These are phyloP conservation scores for Aphelidium insulamus DNA, from an alignment of 371 early-diverging fungal genomes.

Conservation along the genomic window DNA sequence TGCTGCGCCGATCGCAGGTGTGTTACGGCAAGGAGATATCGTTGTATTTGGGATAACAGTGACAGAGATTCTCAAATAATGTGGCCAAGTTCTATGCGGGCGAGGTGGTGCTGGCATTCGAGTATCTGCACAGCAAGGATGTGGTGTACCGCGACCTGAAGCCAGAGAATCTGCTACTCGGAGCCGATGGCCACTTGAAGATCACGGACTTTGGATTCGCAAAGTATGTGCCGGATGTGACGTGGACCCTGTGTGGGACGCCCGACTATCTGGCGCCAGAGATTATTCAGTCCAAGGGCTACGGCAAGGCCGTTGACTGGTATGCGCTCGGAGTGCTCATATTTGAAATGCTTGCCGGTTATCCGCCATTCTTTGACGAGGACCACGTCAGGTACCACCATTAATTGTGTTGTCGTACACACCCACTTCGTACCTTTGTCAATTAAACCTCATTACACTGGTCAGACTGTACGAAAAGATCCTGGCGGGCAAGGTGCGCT, in stretches of 20 bases:
- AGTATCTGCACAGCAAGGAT: constrained; percentile 75
- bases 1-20: constrained; percentile 72
- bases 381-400: constrained; percentile 48
- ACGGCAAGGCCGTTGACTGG: constrained; percentile 90
- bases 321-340: constrained; percentile 89
- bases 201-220: constrained; percentile 99
- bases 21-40: too few relatives aligned
- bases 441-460: too few relatives aligned
- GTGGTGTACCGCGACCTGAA: constrained; percentile 91
- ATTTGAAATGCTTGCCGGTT: constrained; percentile 82
- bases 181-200: constrained; percentile 79
- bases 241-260: constrained; percentile 91
- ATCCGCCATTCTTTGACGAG: constrained; percentile 92
- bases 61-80: constrained; percentile 59
- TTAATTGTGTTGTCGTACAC: too few relatives aligned
- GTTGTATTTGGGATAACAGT: too few relatives aligned
- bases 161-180: constrained; percentile 84
- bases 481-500: constrained; percentile 56
- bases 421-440: constrained; percentile 45
- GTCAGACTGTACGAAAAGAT: constrained; percentile 96
- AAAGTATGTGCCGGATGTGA: constrained; percentile 50
- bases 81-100: constrained; percentile 65
- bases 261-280: constrained; percentile 97
- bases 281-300: constrained; percentile 85
- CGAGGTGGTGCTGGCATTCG: constrained; percentile 51